Base-by-base conservation (phyloP, 495 filamentous ascomycete genomes). In the Pseudevernia furfuracea region DNA sequence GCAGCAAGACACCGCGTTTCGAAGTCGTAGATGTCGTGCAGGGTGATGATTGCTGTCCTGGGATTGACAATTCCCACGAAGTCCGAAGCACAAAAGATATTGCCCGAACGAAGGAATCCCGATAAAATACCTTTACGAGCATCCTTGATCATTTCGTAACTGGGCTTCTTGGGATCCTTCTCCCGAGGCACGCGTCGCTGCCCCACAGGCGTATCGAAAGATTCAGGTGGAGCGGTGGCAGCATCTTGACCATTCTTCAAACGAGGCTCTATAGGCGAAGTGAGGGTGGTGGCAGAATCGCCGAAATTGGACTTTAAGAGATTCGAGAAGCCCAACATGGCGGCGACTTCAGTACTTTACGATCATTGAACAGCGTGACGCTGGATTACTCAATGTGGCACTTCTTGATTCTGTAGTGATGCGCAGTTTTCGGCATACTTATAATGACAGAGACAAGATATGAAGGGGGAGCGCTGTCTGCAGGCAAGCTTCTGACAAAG, bases 1-100 rank as follows among this genome's bases (percentile, higher is more conserved):
- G 49, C 49, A 53, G 53, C 14, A 58, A 62, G 60, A n/a, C 17
- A 30, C 23, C 60, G 43, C 6, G 64, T 66, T 43, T 66, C 32
- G 41, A 55, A 62, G 5, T 66, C 34, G 46, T 58, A 64, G 23
- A 32, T 28, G 8, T 60, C 21, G 9, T 59, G 15, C 37, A 64
- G 53, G n/a, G 37, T 32, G 12, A 64, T 57, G 34, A 28, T 43
- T 28, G 62, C 62, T 36, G 62, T 64, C 17, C 32, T 36, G 21
- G 62, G 58, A 19, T 37, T 43, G 12, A 39, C 64, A 11, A 25
- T 19, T 6, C 48, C 59, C 12, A 48, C 38, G 25, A 66, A 62
- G n/a, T 66, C 59, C 12, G 46, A 57, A 17, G 64, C 58, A 44
- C 58, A 25, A n/a, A 62, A 7, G 15, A 66, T 41, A 10, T 43